phyloP scores from a whole-genome alignment of 2,329 filamentous ascomycete genomes.

The Colletotrichum kahawae region DNA sequence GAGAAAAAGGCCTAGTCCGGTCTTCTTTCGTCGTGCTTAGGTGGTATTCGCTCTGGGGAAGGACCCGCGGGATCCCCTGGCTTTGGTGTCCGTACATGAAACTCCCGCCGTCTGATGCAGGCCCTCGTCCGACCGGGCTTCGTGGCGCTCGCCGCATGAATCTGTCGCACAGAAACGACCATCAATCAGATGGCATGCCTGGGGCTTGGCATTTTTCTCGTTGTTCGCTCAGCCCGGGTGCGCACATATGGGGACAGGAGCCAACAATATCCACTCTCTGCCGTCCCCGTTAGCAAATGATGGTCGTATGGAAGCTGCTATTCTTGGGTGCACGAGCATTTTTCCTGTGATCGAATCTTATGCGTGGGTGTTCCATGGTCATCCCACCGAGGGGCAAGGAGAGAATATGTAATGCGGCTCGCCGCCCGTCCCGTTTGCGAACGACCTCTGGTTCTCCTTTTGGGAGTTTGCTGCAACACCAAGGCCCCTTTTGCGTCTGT shows the following conservation, averaged over 20 bases:
- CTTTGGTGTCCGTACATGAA: slow-evolving; percentile 9
- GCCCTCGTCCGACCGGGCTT: slow-evolving; percentile 13
- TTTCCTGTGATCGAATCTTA: background rate
- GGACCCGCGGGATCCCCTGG: background rate
- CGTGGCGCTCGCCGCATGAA: slow-evolving; percentile 17
- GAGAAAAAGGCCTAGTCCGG: background rate
- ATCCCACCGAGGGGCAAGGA: background rate
- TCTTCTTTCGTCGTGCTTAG: background rate
- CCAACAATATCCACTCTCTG: background rate
- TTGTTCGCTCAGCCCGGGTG: background rate
- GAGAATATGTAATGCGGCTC: slow-evolving; percentile 17
- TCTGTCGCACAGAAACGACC: slow-evolving; percentile 16
- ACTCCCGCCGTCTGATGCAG: slow-evolving; percentile 19
- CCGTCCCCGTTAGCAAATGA: background rate
- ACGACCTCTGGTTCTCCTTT: background rate
- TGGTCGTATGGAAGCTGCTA: background rate
- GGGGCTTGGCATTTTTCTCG: background rate
- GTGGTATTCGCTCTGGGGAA: background rate
- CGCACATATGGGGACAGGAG: background rate
- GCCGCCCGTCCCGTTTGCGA: background rate
- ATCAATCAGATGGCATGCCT: slow-evolving; percentile 14
- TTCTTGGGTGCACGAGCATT: background rate
- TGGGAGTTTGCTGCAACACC: background rate
- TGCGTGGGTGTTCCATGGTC: background rate
- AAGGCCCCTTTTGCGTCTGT: background rate